Percentiles rank a stretch among this genome's conserved stretches.
These are phyloP conservation scores for Stipa capillata DNA, from an alignment of 176 grass and related monocot genomes.

Conservation along the genomic window DNA sequence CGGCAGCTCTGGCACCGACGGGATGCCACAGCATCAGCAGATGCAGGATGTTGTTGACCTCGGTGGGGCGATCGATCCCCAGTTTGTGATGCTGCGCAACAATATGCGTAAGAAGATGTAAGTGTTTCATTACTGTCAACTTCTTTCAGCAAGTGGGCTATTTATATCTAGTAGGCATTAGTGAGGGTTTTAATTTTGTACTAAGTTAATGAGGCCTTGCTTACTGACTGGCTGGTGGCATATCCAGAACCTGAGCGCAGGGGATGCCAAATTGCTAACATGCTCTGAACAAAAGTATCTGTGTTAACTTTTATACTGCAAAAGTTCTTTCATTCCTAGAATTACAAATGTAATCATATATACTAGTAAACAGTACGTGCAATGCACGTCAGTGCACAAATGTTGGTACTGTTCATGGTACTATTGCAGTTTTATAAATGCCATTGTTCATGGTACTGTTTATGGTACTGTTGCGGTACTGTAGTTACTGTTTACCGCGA, in stretches of 20 bases:
- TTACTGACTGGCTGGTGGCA: background rate
- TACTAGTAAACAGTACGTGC: too few species aligned
- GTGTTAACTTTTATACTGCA: background rate
- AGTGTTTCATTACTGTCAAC: slow-evolving; percentile 12
- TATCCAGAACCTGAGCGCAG: background rate
- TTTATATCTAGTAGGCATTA: too few species aligned
- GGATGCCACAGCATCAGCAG: slow-evolving; percentile 31
- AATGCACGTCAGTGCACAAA: too few species aligned
- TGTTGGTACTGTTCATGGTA: too few species aligned
- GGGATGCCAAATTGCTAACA: too few species aligned
- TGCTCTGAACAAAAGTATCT: background rate
- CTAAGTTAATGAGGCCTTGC: too few species aligned
- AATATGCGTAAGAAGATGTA: slow-evolving; percentile 50
- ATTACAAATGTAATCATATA: background rate
- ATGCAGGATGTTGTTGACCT: slow-evolving; percentile 35
- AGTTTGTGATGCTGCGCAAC: slow-evolving; percentile 29
- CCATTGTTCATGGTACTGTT: too few species aligned
- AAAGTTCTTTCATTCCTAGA: slow-evolving; percentile 1
- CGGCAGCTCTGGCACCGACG: background rate
- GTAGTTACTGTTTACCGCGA: too few species aligned
- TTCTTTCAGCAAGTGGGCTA: background rate
- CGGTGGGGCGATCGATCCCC: slow-evolving; percentile 10
- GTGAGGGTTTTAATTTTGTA: background rate
- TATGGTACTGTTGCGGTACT: too few species aligned
- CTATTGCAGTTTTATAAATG: too few species aligned